These are phyloP conservation scores for Aureobasidium lini DNA, from an alignment of 2,329 filamentous ascomycete species.

Conservation along the genomic window DNA sequence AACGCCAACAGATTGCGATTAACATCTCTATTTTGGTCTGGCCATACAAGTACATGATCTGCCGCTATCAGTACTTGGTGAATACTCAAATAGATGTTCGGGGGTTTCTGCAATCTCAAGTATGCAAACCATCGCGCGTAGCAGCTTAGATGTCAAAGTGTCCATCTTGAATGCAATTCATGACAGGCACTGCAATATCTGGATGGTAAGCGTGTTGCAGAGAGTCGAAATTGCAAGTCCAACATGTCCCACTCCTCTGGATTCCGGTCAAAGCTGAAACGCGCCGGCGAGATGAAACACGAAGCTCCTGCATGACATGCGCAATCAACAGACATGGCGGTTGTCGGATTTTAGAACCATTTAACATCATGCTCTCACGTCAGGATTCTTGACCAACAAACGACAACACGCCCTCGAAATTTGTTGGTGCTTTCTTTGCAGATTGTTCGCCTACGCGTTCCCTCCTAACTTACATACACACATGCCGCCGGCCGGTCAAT, in stretches of 20 bases:
- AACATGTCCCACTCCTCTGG: not conserved
- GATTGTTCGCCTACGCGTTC: not conserved
- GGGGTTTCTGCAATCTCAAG: no score
- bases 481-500: not conserved
- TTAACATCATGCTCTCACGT: not conserved
- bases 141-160: not conserved
- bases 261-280: slow-evolving; percentile 5
- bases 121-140: no score
- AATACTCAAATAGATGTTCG: no score
- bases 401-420: no score
- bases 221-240: not conserved
- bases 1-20: not conserved
- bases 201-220: not conserved
- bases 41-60: not conserved
- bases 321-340: not conserved
- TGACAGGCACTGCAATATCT: not conserved
- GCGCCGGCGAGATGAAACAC: slow-evolving; percentile 6
- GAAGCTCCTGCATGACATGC: slow-evolving; percentile 7
- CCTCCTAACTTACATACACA: not conserved
- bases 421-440: not conserved
- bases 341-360: not conserved
- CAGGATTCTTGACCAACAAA: no score
- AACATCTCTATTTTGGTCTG: not conserved
- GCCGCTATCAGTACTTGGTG: not conserved
- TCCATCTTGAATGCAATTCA: not conserved